These are phyloP conservation scores for Botryotinia calthae DNA, from an alignment of 2,329 filamentous ascomycete genomes.

Conservation along the genomic window DNA sequence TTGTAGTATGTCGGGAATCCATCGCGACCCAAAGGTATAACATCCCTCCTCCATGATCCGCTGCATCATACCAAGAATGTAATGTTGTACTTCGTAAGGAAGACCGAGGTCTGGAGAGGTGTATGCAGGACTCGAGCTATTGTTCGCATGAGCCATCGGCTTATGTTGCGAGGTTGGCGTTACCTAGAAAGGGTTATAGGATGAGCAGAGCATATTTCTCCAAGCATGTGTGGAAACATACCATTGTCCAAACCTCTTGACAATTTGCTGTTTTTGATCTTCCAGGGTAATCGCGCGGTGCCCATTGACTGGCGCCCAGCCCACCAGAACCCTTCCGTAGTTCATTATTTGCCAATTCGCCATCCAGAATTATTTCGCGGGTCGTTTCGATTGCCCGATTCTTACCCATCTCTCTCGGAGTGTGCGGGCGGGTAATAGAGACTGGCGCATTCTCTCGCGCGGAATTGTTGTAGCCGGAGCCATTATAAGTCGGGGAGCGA, in stretches of 20 bases:
- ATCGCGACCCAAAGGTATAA: constrained; percentile 35
- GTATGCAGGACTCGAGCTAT: not conserved
- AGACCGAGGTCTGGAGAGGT: constrained; percentile 31
- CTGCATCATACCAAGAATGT: constrained; percentile 36
- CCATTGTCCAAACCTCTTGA: constrained; percentile 32
- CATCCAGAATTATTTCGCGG: not conserved
- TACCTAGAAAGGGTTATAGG: not conserved
- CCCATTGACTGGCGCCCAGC: constrained; percentile 32
- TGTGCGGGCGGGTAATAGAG: constrained; percentile 1
- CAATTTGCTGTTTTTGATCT: constrained; percentile 14
- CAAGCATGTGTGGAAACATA: constrained; percentile 18
- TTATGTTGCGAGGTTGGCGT: not conserved
- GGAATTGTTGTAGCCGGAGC: not conserved
- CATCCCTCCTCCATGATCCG: constrained; percentile 37
- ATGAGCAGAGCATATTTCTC: constrained; percentile 17
- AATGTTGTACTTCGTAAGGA: constrained; percentile 40
- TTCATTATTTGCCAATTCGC: not conserved
- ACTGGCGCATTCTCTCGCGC: constrained; percentile 7
- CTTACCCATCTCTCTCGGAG: not conserved
- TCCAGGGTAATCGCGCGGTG: constrained; percentile 28
- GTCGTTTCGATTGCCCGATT: not conserved
- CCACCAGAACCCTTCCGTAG: constrained; percentile 5
- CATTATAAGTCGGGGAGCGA: not conserved
- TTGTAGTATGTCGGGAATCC: constrained; percentile 32
- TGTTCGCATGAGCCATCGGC: constrained; percentile 4